These are phyloP conservation scores for Lyophyllum atratum DNA, from an alignment of 768 basidiomycete species.

Conservation along the genomic window DNA sequence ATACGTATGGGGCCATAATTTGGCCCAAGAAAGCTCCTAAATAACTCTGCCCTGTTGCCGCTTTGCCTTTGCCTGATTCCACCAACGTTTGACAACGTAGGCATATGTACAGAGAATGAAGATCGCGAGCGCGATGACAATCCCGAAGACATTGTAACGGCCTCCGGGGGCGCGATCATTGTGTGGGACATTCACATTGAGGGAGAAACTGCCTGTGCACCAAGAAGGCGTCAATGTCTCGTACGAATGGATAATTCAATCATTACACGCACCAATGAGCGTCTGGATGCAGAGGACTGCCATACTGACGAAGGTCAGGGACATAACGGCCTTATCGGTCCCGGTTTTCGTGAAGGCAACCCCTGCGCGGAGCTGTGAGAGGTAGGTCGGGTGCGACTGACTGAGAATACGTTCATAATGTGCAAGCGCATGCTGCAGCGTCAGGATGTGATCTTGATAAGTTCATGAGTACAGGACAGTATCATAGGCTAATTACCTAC, in stretches of 20 bases:
- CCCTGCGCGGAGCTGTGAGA: constrained; percentile 71
- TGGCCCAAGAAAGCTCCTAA: background rate
- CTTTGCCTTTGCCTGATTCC: constrained; percentile 49
- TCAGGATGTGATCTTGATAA: constrained; percentile 80
- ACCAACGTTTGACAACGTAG: constrained; percentile 61
- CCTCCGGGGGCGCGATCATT: constrained; percentile 40
- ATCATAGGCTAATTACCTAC: constrained; percentile 41
- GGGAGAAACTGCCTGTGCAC: constrained; percentile 61
- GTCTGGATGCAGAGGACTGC: constrained; percentile 67
- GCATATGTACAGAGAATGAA: constrained; percentile 48
- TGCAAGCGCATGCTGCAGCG: constrained; percentile 78
- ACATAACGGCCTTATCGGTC: constrained; percentile 66
- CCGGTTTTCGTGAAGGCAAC: constrained; percentile 60
- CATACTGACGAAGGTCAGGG: constrained; percentile 67
- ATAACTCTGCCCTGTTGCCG: constrained; percentile 21
- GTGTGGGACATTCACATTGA: constrained; percentile 67
- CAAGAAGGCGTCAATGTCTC: background rate
- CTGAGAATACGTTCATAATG: constrained; percentile 90
- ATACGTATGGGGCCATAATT: too few species aligned
- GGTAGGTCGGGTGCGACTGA: constrained; percentile 85
- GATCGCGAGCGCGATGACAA: constrained; percentile 49
- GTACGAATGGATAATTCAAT: background rate
- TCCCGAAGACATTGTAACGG: constrained; percentile 54
- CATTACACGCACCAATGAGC: constrained; percentile 47
- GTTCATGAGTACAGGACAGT: constrained; percentile 4